These are phyloP conservation scores for Ophiocordyceps camponoti-rufipedis DNA, from an alignment of 2,329 filamentous ascomycete genomes.

Conservation along the genomic window DNA sequence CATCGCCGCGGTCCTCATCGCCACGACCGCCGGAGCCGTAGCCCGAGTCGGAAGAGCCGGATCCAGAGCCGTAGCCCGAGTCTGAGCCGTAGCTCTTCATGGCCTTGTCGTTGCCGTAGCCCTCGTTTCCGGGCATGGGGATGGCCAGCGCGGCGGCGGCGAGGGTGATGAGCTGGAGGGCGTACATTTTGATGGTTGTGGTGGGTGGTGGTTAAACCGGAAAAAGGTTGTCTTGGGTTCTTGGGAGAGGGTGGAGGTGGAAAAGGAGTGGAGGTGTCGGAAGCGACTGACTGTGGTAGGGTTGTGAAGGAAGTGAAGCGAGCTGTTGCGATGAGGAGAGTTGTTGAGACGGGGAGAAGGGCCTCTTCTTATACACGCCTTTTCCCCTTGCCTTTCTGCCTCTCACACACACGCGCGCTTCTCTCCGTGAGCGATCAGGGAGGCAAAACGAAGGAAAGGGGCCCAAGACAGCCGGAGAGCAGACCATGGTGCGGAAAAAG, in stretches of 20 bases:
- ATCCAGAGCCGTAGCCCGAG: not conserved
- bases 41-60: not conserved
- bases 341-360: not conserved
- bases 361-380: not conserved
- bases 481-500: no score
- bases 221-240: not conserved
- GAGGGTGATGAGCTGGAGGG: not conserved
- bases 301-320: not conserved
- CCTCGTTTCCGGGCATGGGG: not conserved
- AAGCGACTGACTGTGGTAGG: not conserved
- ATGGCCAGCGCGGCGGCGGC: not conserved
- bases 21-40: not conserved
- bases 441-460: no score
- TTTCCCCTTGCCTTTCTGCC: not conserved
- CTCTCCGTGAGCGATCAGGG: no score
- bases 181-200: not conserved
- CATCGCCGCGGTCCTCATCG: no score
- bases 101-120: not conserved
- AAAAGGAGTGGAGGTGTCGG: not conserved
- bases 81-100: not conserved
- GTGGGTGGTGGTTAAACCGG: not conserved
- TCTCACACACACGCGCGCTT: not conserved
- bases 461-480: no score
- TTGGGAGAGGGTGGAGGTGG: not conserved
- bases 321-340: not conserved